Percentiles rank a stretch among this genome's conserved stretches.
These are phyloP conservation scores for Serendipita sp. DNA, from an alignment of 768 basidiomycete species.

Conservation along the genomic window DNA sequence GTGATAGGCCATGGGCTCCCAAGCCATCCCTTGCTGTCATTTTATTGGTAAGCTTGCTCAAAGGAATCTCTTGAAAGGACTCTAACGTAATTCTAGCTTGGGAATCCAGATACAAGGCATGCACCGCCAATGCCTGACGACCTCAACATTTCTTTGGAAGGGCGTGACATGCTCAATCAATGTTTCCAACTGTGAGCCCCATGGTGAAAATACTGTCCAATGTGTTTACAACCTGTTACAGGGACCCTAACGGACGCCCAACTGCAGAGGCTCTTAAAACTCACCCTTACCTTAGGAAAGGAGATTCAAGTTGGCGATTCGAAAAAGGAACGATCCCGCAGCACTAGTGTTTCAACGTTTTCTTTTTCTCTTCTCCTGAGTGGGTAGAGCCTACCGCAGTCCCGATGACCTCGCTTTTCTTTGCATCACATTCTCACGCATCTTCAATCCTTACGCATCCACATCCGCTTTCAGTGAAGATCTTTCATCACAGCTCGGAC, in stretches of 20 bases:
- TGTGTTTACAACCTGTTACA: background rate
- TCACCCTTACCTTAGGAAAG: background rate
- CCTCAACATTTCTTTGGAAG: slow-evolving; percentile 55
- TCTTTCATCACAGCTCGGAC: too few species aligned
- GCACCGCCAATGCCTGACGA: slow-evolving; percentile 83
- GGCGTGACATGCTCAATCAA: slow-evolving; percentile 69
- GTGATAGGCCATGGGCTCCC: slow-evolving; percentile 26
- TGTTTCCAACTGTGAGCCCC: slow-evolving; percentile 74
- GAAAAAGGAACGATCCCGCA: background rate
- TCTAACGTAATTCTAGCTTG: background rate
- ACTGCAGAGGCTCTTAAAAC: background rate
- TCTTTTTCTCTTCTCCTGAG: too few species aligned
- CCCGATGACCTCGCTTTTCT: too few species aligned
- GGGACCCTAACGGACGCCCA: background rate
- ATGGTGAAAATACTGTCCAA: background rate
- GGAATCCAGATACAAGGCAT: slow-evolving; percentile 45
- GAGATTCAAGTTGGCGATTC: background rate
- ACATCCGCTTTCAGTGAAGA: too few species aligned
- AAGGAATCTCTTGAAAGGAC: background rate
- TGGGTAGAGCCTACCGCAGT: too few species aligned
- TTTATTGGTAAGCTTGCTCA: slow-evolving; percentile 7
- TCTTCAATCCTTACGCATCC: too few species aligned
- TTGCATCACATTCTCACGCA: too few species aligned
- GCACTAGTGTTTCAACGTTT: background rate
- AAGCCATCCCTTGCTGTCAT: background rate